These are phyloP conservation scores for Medicago truncatula DNA, from an alignment of 306 rosid genomes.

Conservation along the genomic window DNA sequence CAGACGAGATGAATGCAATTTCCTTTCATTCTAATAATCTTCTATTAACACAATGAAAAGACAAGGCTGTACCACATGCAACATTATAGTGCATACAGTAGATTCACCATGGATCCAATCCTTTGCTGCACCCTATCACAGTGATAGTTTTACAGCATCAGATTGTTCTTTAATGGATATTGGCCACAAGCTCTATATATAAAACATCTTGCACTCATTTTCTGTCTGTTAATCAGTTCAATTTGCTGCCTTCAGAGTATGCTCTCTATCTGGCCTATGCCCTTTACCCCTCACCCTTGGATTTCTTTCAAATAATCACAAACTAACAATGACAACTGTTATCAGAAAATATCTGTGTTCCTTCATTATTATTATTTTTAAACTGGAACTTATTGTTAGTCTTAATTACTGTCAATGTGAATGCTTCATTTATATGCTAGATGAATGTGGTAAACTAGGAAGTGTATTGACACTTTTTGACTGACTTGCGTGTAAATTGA, in stretches of 20 bases:
- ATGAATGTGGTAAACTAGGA: conserved; percentile 3
- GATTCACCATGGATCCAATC: neutral
- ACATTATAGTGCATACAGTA: neutral
- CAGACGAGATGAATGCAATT: neutral
- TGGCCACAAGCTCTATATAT: neutral
- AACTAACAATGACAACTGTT: neutral
- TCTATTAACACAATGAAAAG: neutral
- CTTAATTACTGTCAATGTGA: neutral
- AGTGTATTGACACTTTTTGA: neutral
- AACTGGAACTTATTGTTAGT: neutral
- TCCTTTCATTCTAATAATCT: conserved; percentile 3
- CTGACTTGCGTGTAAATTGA: conserved; percentile 28
- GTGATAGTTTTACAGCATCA: neutral
- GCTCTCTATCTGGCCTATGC: neutral
- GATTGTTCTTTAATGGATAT: neutral
- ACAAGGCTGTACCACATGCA: neutral
- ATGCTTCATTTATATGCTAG: conserved; percentile 7
- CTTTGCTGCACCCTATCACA: neutral
- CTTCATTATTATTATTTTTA: neutral
- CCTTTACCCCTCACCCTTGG: neutral
- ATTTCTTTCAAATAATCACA: neutral
- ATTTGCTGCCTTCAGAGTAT: neutral
- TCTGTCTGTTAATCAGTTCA: neutral
- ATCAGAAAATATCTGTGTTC: conserved; percentile 1
- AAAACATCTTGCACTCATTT: neutral